Conservation (phyloP, 306 rosid genomes). For the Cucumis melo region DNA sequence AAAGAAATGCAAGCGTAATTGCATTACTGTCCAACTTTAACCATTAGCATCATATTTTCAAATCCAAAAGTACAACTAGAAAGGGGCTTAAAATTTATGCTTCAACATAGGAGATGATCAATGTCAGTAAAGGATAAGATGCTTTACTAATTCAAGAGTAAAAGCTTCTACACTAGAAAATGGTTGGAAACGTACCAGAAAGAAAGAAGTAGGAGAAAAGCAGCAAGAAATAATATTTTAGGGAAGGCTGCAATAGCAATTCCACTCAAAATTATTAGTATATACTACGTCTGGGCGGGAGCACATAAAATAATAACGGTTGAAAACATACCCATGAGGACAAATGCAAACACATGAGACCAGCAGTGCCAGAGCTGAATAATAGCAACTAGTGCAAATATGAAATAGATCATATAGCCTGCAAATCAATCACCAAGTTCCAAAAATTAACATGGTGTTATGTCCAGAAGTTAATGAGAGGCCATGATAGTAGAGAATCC, state of each 20-base stretch:
- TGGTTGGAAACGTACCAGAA: constrained; percentile 40
- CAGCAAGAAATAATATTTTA: constrained; percentile 48
- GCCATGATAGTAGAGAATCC: not conserved
- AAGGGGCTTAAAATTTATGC: not conserved
- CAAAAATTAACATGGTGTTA: constrained; percentile 1
- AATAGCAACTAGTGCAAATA: constrained; percentile 33
- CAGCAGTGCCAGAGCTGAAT: constrained; percentile 44
- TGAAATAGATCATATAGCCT: constrained; percentile 55
- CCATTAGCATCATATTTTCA: not conserved
- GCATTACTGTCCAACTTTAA: not conserved
- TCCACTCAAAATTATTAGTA: constrained; percentile 18
- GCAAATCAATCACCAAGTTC: constrained; percentile 9
- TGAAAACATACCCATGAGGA: constrained; percentile 45
- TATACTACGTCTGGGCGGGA: not conserved
- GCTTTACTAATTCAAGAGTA: not conserved
- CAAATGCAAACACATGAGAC: constrained; percentile 44
- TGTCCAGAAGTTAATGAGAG: not conserved
- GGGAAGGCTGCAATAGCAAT: constrained; percentile 44
- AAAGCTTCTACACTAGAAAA: not conserved
- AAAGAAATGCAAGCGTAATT: not conserved
- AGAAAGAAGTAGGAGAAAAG: constrained; percentile 51
- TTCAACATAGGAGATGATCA: not conserved
- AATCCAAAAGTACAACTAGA: not conserved
- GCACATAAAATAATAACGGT: constrained; percentile 3
- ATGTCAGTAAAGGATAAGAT: not conserved